Evolutionary conservation across 768 basidiomycete genomes (phyloP).

Genomic region (Kwoniella bestiolae): DNA sequence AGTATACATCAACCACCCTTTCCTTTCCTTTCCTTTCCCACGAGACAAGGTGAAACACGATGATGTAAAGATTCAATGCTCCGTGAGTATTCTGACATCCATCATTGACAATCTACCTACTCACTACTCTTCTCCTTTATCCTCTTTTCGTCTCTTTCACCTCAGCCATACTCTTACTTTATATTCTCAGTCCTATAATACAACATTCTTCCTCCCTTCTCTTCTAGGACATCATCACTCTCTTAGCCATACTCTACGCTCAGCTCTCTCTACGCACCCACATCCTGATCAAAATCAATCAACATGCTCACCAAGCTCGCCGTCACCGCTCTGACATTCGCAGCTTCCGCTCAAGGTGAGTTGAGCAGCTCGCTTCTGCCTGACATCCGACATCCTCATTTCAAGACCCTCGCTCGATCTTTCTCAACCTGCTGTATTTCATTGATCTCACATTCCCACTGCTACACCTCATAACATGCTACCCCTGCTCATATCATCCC

Average conservation of each 20-base stretch:
- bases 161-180: too few species aligned
- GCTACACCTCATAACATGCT: too few species aligned
- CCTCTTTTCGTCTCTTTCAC: background rate
- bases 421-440: too few species aligned
- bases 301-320: constrained; percentile 16
- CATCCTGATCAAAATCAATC: background rate
- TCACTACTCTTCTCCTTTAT: background rate
- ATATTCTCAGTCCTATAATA: background rate
- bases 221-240: background rate
- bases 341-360: constrained; percentile 14
- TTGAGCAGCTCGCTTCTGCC: background rate
- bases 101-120: background rate
- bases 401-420: too few species aligned
- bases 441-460: too few species aligned
- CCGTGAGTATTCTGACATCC: constrained; percentile 1
- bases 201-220: background rate
- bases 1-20: too few species aligned
- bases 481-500: too few species aligned
- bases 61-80: background rate
- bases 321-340: constrained; percentile 6
- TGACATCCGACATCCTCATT: too few species aligned
- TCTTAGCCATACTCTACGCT: background rate
- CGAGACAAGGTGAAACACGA: constrained; percentile 3
- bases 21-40: constrained; percentile 12
- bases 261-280: background rate